These are phyloP conservation scores for Coprinopsis sp. DNA, from an alignment of 768 basidiomycete genomes.

Conservation along the genomic window DNA sequence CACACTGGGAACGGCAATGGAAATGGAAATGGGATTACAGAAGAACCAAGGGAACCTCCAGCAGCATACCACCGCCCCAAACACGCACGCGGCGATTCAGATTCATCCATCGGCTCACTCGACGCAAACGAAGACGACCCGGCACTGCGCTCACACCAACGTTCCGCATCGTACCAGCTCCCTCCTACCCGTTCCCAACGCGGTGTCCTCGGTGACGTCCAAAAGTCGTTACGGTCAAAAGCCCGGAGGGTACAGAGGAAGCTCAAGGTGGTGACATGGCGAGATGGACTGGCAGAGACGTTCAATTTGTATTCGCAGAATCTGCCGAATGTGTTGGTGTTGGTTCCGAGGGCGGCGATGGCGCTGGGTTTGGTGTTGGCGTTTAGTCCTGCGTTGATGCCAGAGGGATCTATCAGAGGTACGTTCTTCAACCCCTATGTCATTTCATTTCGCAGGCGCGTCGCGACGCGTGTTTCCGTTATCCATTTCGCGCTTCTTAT, in stretches of 20 bases:
- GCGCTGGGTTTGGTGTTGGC: constrained; percentile 64
- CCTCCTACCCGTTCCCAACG: too few species aligned
- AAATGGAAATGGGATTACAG: neutral
- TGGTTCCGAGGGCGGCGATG: constrained; percentile 79
- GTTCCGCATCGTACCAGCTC: too few species aligned
- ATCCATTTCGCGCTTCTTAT: too few species aligned
- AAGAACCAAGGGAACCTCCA: neutral
- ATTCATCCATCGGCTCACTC: neutral
- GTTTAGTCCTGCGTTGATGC: constrained; percentile 9
- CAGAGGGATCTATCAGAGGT: neutral
- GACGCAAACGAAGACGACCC: constrained; percentile 6
- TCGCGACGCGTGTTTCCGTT: too few species aligned
- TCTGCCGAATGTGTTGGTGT: constrained; percentile 71
- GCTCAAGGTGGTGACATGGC: constrained; percentile 12
- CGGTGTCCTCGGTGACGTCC: neutral
- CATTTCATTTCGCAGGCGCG: too few species aligned
- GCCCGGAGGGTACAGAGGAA: neutral
- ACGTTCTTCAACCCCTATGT: too few species aligned
- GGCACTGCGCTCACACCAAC: constrained; percentile 1
- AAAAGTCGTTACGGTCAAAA: neutral
- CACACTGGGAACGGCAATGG: neutral
- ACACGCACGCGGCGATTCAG: neutral
- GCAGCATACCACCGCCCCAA: neutral
- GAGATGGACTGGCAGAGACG: constrained; percentile 68
- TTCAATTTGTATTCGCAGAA: constrained; percentile 85